Percentiles rank a stretch among this genome's conserved stretches.
phyloP scores from a whole-genome alignment of 2,329 filamentous ascomycete genomes.

The Fusarium vanettenii region DNA sequence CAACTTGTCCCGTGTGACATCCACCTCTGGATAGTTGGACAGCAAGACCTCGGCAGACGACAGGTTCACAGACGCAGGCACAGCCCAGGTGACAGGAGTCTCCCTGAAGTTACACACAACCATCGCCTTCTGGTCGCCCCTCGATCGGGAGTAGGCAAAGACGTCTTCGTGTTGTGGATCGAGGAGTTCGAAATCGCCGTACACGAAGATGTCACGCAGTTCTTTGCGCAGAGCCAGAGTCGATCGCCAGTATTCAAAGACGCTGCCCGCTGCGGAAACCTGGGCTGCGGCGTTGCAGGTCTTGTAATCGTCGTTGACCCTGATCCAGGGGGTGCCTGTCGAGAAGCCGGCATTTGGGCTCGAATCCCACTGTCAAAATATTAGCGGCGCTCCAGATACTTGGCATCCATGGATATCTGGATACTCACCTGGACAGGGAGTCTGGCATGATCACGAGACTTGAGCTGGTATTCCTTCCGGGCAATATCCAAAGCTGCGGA shows the following conservation, averaged over 20 bases:
- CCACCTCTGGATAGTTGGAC: slow-evolving; percentile 6
- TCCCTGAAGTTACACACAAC: slow-evolving; percentile 29
- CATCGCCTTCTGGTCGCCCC: neutral
- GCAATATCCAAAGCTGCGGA: slow-evolving; percentile 12
- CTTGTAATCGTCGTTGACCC: slow-evolving; percentile 32
- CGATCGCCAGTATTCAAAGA: slow-evolving; percentile 30
- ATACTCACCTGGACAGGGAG: slow-evolving; percentile 25
- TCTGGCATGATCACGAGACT: slow-evolving; percentile 28
- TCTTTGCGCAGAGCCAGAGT: slow-evolving; percentile 17
- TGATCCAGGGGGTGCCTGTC: slow-evolving; percentile 25
- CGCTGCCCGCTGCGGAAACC: neutral
- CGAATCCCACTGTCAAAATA: slow-evolving; percentile 14
- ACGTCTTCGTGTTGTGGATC: slow-evolving; percentile 13
- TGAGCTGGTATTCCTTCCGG: slow-evolving; percentile 25
- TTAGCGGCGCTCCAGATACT: neutral
- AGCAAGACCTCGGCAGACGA: slow-evolving; percentile 8
- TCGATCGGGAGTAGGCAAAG: slow-evolving; percentile 27
- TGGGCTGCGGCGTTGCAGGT: slow-evolving; percentile 27
- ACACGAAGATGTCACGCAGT: slow-evolving; percentile 10
- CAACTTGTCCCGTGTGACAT: neutral
- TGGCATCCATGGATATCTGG: too few species aligned
- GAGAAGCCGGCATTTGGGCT: slow-evolving; percentile 30
- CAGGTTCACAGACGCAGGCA: neutral
- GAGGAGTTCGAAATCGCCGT: slow-evolving; percentile 30
- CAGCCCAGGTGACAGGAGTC: neutral